These are phyloP conservation scores for Aspergillus olivimuriae DNA, from an alignment of 495 filamentous ascomycete species.

Conservation along the genomic window DNA sequence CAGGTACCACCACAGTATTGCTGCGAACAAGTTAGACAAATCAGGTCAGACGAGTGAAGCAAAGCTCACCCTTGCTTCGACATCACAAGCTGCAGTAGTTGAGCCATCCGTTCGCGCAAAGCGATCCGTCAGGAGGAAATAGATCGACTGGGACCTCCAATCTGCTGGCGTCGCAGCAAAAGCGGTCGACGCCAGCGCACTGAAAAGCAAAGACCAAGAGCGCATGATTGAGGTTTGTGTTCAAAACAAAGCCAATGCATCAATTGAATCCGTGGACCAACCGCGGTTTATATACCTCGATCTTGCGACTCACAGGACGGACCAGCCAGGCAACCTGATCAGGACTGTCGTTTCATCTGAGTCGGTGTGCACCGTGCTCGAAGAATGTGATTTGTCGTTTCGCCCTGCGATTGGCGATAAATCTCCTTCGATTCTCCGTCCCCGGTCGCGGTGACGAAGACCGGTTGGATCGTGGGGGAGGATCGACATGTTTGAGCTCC, in stretches of 20 bases:
- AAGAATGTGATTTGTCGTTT: background rate
- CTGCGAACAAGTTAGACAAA: constrained; percentile 7
- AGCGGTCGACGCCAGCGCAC: constrained; percentile 17
- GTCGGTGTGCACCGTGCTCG: background rate
- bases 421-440: constrained; percentile 20
- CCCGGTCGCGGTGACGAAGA: constrained; percentile 6
- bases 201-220: constrained; percentile 12
- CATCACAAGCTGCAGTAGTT: constrained; percentile 48
- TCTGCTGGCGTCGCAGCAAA: constrained; percentile 39
- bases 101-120: constrained; percentile 64
- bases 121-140: constrained; percentile 70
- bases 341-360: background rate
- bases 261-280: no score
- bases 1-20: constrained; percentile 73
- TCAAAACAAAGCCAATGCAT: no score
- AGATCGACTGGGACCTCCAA: constrained; percentile 63
- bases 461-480: background rate
- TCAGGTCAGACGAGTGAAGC: background rate
- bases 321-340: background rate
- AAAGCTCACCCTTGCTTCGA: constrained; percentile 30
- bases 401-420: constrained; percentile 5
- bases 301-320: background rate
- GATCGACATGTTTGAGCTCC: no score
- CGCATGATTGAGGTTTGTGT: background rate
- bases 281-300: no score